Evolutionary conservation across 148 eudicot species (phyloP).

Genomic region (Silene uniflora): DNA sequence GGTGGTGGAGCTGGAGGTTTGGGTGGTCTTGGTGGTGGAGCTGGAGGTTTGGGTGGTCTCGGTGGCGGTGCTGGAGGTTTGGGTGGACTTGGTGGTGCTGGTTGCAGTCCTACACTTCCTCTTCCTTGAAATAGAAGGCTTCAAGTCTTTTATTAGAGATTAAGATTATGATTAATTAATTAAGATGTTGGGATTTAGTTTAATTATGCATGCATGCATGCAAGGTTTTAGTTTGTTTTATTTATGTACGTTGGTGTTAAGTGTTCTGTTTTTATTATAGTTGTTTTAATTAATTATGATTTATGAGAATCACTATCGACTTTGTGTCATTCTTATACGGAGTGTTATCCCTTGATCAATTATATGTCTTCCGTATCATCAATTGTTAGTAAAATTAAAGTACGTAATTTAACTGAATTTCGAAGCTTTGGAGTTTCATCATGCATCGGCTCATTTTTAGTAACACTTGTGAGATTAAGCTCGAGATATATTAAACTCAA

Average conservation of each 20-base stretch:
- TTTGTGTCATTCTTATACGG: background rate
- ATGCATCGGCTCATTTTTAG: too few relatives aligned
- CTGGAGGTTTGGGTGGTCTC: background rate
- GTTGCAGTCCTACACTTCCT: slow-evolving; percentile 8
- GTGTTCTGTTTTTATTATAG: background rate
- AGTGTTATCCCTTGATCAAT: too few relatives aligned
- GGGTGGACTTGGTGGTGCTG: slow-evolving; percentile 16
- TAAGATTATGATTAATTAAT: too few relatives aligned
- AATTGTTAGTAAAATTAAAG: too few relatives aligned
- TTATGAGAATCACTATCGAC: background rate
- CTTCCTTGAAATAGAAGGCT: slow-evolving; percentile 12
- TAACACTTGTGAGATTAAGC: too few relatives aligned
- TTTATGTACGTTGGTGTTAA: slow-evolving; percentile 5
- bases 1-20: too few relatives aligned
- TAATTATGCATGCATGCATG: slow-evolving; percentile 12
- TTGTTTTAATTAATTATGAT: background rate
- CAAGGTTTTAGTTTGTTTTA: slow-evolving; percentile 4
- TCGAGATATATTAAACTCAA: too few relatives aligned
- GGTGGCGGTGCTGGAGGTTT: background rate
- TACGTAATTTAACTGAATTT: too few relatives aligned
- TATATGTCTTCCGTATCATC: too few relatives aligned
- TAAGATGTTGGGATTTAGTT: background rate
- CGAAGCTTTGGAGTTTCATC: too few relatives aligned
- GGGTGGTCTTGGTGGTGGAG: too few relatives aligned
- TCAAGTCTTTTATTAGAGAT: background rate